A percentile compares a stretch with the other conserved stretches of the same genome.
These are phyloP conservation scores for Pichiaceae sp. DNA, from an alignment of 1,139 yeast genomes.

Conservation along the genomic window DNA sequence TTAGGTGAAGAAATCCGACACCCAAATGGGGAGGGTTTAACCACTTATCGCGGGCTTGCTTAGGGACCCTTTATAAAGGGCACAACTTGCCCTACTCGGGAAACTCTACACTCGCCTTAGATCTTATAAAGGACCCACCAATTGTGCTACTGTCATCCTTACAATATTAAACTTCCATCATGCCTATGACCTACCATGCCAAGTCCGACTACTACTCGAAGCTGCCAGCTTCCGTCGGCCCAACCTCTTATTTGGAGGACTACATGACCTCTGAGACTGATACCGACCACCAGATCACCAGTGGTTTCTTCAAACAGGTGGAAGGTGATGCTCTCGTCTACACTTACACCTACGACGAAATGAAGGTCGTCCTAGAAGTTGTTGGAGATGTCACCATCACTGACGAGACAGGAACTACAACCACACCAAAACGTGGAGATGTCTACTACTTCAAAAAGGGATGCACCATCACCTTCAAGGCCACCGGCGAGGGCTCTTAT, in stretches of 20 bases:
- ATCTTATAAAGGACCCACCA: no score
- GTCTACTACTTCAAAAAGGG: slow-evolving; percentile 64
- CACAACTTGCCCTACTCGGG: no score
- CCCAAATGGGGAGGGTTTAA: no score
- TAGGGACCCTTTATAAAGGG: background rate
- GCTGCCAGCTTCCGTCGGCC: slow-evolving; percentile 50
- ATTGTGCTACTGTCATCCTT: no score
- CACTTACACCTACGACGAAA: slow-evolving; percentile 59
- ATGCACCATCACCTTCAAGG: slow-evolving; percentile 55
- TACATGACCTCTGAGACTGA: slow-evolving; percentile 45
- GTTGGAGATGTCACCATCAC: slow-evolving; percentile 54
- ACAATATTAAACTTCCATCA: slow-evolving; percentile 20
- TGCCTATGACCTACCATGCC: slow-evolving; percentile 56
- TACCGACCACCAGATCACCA: slow-evolving; percentile 48
- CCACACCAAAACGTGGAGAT: slow-evolving; percentile 53
- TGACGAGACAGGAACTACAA: slow-evolving; percentile 56
- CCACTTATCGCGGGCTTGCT: no score
- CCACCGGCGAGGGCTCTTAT: slow-evolving; percentile 42
- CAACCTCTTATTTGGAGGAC: slow-evolving; percentile 63
- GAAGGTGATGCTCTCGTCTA: slow-evolving; percentile 59
- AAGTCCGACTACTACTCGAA: slow-evolving; percentile 43
- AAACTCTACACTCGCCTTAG: no score
- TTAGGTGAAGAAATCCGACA: no score
- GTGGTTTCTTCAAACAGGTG: slow-evolving; percentile 65
- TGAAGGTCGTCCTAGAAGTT: slow-evolving; percentile 59